Evolutionary conservation across 1,284 basidiomycete species (phyloP).

Genomic region (Cutaneotrichosporon spelunceum): DNA sequence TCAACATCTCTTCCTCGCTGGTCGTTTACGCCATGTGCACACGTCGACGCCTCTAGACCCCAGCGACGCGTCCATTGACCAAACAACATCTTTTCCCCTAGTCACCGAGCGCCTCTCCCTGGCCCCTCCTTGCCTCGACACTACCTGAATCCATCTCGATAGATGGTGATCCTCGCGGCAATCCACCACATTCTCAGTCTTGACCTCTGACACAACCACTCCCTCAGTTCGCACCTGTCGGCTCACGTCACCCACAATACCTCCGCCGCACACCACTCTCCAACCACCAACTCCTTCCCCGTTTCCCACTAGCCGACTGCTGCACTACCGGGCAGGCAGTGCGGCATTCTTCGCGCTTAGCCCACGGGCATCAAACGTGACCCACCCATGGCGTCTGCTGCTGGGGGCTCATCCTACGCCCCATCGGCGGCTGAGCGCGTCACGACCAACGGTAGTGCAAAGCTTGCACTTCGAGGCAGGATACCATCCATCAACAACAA

Average conservation of each 20-base stretch:
- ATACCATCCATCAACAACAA: conserved; percentile 14
- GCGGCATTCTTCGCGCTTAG: not conserved
- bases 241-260: not conserved
- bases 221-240: not conserved
- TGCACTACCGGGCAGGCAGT: not conserved
- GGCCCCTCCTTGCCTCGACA: not conserved
- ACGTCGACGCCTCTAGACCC: not conserved
- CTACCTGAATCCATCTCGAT: not conserved
- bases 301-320: not conserved
- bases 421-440: conserved; percentile 10
- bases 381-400: conserved; percentile 3
- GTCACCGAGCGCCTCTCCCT: not conserved
- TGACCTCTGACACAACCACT: not conserved
- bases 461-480: conserved; percentile 11
- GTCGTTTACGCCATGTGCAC: not conserved
- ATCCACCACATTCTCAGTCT: not conserved
- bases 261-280: not conserved
- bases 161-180: not conserved
- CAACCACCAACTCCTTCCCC: not conserved
- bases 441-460: not conserved
- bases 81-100: not conserved
- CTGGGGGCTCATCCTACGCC: conserved; percentile 3
- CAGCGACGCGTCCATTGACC: not conserved
- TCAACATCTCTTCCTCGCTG: too few species aligned
- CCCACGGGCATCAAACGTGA: not conserved